A percentile compares a stretch with the other conserved stretches of the same genome.
These are phyloP conservation scores for Aaosphaeria pasadenensis DNA, from an alignment of 2,329 filamentous ascomycete species.

Conservation along the genomic window DNA sequence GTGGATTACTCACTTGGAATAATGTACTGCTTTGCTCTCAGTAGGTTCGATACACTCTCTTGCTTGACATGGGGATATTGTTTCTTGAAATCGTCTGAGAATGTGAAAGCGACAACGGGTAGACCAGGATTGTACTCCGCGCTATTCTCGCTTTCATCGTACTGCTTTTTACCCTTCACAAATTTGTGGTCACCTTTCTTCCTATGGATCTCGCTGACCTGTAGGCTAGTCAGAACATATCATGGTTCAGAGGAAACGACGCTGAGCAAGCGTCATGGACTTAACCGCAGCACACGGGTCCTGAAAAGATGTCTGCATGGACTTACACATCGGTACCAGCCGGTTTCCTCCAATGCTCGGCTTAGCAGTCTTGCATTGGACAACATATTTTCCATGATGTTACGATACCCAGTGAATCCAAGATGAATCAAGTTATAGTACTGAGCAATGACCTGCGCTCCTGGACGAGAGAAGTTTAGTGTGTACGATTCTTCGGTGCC, in stretches of 20 bases:
- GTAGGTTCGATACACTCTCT: conserved; percentile 59
- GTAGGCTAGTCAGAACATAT: conserved; percentile 2
- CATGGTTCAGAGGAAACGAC: too few species aligned
- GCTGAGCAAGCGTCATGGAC: too few species aligned
- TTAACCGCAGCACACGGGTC: too few species aligned
- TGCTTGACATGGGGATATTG: conserved; percentile 64
- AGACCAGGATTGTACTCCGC: conserved; percentile 63
- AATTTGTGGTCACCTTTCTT: conserved; percentile 48
- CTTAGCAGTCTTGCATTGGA: conserved; percentile 63
- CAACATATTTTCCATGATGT: conserved; percentile 63
- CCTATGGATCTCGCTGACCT: conserved; percentile 63
- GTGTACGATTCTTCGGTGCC: conserved; percentile 70
- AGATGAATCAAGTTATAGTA: conserved; percentile 74
- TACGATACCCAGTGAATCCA: conserved; percentile 62
- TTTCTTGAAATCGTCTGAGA: conserved; percentile 60
- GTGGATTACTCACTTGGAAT: conserved; percentile 54
- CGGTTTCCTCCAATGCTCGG: conserved; percentile 61
- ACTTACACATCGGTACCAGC: conserved; percentile 54
- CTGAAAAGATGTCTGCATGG: background rate
- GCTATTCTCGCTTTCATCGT: conserved; percentile 47
- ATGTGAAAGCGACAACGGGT: conserved; percentile 65
- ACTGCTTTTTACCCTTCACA: conserved; percentile 41
- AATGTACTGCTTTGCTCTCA: conserved; percentile 67
- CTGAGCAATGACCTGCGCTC: conserved; percentile 67
- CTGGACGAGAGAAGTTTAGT: conserved; percentile 69